A percentile compares a stretch with the other conserved stretches of the same genome.
Conservation (phyloP, 2,329 filamentous ascomycete species). For the Didymella sp. region DNA sequence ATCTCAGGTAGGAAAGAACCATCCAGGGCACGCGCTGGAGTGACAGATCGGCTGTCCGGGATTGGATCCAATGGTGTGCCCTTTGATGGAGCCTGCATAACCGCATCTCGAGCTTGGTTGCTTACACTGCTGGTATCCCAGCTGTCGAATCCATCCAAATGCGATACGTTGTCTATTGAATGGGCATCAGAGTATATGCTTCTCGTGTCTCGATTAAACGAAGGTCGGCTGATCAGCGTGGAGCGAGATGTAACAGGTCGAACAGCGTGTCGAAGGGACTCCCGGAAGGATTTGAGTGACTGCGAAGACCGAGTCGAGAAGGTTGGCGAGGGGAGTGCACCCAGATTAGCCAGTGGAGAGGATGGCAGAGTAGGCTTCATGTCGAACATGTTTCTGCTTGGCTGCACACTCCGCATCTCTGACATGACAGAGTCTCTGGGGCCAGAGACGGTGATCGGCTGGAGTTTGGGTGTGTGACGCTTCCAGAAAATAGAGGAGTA, state of each 20-base stretch:
- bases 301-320: conserved; percentile 46
- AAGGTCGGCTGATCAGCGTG: conserved; percentile 44
- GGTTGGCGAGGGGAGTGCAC: conserved; percentile 45
- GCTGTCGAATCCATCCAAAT: conserved; percentile 70
- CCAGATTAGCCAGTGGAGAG: conserved; percentile 29
- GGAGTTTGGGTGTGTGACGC: conserved; percentile 27
- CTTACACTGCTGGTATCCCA: conserved; percentile 78
- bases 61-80: conserved; percentile 72
- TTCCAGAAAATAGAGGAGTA: conserved; percentile 40
- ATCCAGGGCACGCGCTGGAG: conserved; percentile 67
- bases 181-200: conserved; percentile 46
- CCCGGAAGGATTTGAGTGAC: conserved; percentile 46
- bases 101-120: conserved; percentile 63
- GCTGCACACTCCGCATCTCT: conserved; percentile 37
- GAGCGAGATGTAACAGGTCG: conserved; percentile 49
- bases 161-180: conserved; percentile 48
- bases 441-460: conserved; percentile 32
- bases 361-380: conserved; percentile 34
- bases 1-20: conserved; percentile 50
- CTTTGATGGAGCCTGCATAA: conserved; percentile 47
- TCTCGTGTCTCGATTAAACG: conserved; percentile 39
- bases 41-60: conserved; percentile 70
- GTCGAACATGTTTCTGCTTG: conserved; percentile 35
- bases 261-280: conserved; percentile 49
- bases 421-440: conserved; percentile 48